Evolutionary conservation across 805 yeast species (phyloP).

Genomic region (Suhomyces sp.): DNA sequence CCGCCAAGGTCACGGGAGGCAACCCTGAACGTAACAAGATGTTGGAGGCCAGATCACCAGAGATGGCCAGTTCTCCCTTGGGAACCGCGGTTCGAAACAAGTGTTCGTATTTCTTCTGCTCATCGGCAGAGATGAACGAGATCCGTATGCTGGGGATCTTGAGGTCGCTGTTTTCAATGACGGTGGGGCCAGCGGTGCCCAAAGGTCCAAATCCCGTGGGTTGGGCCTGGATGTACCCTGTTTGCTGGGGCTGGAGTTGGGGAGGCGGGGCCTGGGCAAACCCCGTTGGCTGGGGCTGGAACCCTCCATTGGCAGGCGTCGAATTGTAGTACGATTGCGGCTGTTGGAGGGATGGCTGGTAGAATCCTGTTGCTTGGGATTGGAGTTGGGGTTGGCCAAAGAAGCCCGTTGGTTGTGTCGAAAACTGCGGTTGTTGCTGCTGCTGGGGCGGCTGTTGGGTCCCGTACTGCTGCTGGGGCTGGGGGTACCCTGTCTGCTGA

Average conservation of each 20-base stretch:
- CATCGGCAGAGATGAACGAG: conserved; percentile 79
- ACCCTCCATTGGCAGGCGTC: conserved; percentile 6
- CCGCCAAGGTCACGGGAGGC: conserved; percentile 71
- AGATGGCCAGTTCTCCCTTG: conserved; percentile 63
- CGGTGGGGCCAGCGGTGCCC: conserved; percentile 36
- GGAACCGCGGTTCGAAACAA: conserved; percentile 79
- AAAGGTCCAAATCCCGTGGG: conserved; percentile 46
- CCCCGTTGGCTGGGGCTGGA: conserved; percentile 20
- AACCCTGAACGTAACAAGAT: conserved; percentile 79
- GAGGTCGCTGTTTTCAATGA: conserved; percentile 53
- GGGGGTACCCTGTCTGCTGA: conserved; percentile 25
- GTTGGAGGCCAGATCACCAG: conserved; percentile 74
- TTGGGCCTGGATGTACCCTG: conserved; percentile 40
- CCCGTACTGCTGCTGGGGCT: conserved; percentile 15
- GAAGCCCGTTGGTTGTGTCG: conserved; percentile 5
- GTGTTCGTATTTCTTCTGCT: conserved; percentile 84
- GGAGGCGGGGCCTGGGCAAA: conserved; percentile 14
- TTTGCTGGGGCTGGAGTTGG: conserved; percentile 30
- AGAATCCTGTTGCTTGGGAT: conserved; percentile 49
- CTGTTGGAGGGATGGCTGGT: conserved; percentile 30
- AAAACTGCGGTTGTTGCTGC: conserved; percentile 9
- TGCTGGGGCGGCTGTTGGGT: conserved; percentile 14
- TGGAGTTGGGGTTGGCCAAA: conserved; percentile 21
- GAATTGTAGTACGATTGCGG: conserved; percentile 30
- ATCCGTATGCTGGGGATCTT: conserved; percentile 75